phyloP scores from a whole-genome alignment of 176 grass and related monocot genomes.

The Ananas comosus region DNA sequence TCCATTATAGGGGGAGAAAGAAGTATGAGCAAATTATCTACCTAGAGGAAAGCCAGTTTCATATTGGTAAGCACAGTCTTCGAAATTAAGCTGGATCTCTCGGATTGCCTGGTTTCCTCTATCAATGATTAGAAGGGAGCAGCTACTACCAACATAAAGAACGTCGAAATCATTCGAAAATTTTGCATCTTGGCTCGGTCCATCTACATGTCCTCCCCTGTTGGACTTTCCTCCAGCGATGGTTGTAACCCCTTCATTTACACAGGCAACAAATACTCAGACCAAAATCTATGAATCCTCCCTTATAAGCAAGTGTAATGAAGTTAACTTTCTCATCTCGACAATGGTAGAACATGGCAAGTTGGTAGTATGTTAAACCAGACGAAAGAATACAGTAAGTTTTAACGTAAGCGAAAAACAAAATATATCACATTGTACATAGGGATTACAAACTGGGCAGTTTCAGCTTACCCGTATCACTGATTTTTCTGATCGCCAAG shows the following conservation, averaged over 20 bases:
- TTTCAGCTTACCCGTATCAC: slow-evolving; percentile 62
- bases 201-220: slow-evolving; percentile 73
- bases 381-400: neutral
- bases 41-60: slow-evolving; percentile 90
- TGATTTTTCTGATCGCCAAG: slow-evolving; percentile 99
- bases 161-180: slow-evolving; percentile 95
- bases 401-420: neutral
- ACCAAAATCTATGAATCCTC: neutral
- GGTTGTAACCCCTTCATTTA: slow-evolving; percentile 73
- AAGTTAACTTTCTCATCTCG: neutral
- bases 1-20: neutral
- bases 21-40: slow-evolving; percentile 22
- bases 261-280: neutral
- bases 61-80: slow-evolving; percentile 67
- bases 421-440: neutral
- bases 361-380: too few species aligned
- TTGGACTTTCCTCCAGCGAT: slow-evolving; percentile 82
- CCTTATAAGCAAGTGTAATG: neutral
- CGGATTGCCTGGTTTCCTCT: slow-evolving; percentile 94
- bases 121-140: slow-evolving; percentile 88
- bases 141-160: slow-evolving; percentile 65
- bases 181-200: slow-evolving; percentile 85
- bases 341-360: neutral
- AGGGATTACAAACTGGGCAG: neutral
- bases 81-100: slow-evolving; percentile 74